A percentile compares a stretch with the other conserved stretches of the same genome.
Evolutionary conservation across 2,329 filamentous ascomycete species (phyloP).

Genomic region (Neonectria ditissima): DNA sequence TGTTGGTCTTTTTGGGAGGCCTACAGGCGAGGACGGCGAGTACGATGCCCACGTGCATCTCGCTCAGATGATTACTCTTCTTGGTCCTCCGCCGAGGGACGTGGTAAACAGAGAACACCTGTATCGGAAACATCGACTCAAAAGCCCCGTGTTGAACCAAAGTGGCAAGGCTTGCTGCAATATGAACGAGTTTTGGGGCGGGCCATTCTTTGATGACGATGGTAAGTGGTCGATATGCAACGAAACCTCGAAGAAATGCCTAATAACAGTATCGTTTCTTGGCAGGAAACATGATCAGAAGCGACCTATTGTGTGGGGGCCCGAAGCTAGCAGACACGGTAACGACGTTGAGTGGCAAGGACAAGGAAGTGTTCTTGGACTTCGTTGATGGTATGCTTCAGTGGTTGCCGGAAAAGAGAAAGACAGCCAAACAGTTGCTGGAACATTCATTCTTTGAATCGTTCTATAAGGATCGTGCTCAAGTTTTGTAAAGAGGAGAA

Average conservation of each 20-base stretch:
- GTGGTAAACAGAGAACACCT: conserved; percentile 33
- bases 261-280: too few relatives aligned
- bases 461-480: too few relatives aligned
- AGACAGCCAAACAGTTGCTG: too few relatives aligned
- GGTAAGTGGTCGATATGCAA: too few relatives aligned
- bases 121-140: conserved; percentile 25
- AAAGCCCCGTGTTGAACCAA: neutral
- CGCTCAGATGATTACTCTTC: conserved; percentile 34
- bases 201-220: conserved; percentile 34
- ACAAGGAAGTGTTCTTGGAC: conserved; percentile 40
- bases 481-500: too few relatives aligned
- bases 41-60: conserved; percentile 42
- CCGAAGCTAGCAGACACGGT: conserved; percentile 29
- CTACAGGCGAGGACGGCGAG: conserved; percentile 34
- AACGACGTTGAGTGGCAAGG: conserved; percentile 33
- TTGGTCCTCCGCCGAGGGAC: conserved; percentile 31
- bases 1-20: conserved; percentile 30
- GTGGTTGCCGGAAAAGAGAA: too few relatives aligned
- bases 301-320: too few relatives aligned
- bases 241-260: too few relatives aligned
- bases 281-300: too few relatives aligned
- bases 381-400: conserved; percentile 39
- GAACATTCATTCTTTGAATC: too few relatives aligned
- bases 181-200: conserved; percentile 39
- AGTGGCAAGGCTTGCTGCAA: conserved; percentile 35